These are phyloP conservation scores for Fusarium ambrosium DNA, from an alignment of 2,329 filamentous ascomycete species.

Conservation along the genomic window DNA sequence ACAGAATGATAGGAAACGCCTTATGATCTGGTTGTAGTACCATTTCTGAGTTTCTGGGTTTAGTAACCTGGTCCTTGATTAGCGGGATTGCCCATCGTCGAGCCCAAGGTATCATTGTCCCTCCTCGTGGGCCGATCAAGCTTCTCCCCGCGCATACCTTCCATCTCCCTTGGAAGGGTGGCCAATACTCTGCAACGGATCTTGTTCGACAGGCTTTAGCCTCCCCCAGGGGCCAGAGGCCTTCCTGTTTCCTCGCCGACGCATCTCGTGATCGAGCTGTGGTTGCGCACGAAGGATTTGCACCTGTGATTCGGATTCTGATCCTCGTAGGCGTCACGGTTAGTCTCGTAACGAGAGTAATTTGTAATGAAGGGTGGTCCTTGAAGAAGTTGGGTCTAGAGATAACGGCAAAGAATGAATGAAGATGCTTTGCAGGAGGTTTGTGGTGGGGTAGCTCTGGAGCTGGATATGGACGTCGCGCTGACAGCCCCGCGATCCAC, in stretches of 20 bases:
- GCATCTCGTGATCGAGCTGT: constrained; percentile 40
- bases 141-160: constrained; percentile 68
- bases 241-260: constrained; percentile 49
- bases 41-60: constrained; percentile 83
- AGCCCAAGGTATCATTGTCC: not conserved
- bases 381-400: not conserved
- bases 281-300: not conserved
- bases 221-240: constrained; percentile 74
- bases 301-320: not conserved
- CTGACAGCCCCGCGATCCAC: constrained; percentile 32
- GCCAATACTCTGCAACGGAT: constrained; percentile 85
- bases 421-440: constrained; percentile 26
- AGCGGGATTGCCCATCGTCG: constrained; percentile 8
- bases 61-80: constrained; percentile 67
- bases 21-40: constrained; percentile 89
- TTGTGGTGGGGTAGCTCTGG: constrained; percentile 32
- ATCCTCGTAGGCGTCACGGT: not conserved
- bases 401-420: constrained; percentile 17
- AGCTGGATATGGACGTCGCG: not conserved
- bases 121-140: not conserved
- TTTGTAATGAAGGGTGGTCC: not conserved
- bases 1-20: constrained; percentile 92
- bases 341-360: not conserved
- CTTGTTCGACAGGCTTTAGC: constrained; percentile 79
- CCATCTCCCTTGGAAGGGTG: constrained; percentile 92